These are phyloP conservation scores for Tricholoma furcatifolium DNA, from an alignment of 768 basidiomycete species.

Conservation along the genomic window DNA sequence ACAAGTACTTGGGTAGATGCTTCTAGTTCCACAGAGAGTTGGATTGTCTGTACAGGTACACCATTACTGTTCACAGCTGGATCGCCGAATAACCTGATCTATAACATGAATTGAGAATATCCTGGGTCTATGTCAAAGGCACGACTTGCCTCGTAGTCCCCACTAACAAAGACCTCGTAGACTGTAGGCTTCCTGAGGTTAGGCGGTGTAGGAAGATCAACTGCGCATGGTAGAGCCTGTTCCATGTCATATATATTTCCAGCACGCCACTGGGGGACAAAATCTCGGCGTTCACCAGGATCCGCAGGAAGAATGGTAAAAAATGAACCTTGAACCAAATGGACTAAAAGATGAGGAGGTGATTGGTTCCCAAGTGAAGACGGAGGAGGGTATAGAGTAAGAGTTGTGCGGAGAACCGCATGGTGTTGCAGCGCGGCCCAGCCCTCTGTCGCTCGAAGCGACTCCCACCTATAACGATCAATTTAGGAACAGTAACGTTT, in stretches of 20 bases:
- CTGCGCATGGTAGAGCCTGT: constrained; percentile 44
- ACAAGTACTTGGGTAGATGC: constrained; percentile 25
- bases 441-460: constrained; percentile 73
- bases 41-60: constrained; percentile 56
- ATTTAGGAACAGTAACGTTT: neutral
- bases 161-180: constrained; percentile 75
- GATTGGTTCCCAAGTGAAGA: constrained; percentile 2
- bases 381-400: constrained; percentile 60
- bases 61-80: constrained; percentile 42
- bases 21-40: constrained; percentile 46
- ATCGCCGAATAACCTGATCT: constrained; percentile 87
- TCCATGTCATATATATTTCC: constrained; percentile 84
- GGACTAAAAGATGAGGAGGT: constrained; percentile 51
- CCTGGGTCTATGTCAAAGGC: neutral
- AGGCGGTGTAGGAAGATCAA: constrained; percentile 49
- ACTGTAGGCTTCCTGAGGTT: constrained; percentile 39
- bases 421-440: constrained; percentile 89
- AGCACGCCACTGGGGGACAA: constrained; percentile 62
- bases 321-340: constrained; percentile 72
- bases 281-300: constrained; percentile 12
- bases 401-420: constrained; percentile 59
- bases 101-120: constrained; percentile 1
- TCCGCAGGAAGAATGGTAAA: constrained; percentile 62
- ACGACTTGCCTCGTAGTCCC: constrained; percentile 71
- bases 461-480: constrained; percentile 54